phyloP scores from a whole-genome alignment of 371 early-diverging fungal species.

The Apophysomyces sp. region DNA sequence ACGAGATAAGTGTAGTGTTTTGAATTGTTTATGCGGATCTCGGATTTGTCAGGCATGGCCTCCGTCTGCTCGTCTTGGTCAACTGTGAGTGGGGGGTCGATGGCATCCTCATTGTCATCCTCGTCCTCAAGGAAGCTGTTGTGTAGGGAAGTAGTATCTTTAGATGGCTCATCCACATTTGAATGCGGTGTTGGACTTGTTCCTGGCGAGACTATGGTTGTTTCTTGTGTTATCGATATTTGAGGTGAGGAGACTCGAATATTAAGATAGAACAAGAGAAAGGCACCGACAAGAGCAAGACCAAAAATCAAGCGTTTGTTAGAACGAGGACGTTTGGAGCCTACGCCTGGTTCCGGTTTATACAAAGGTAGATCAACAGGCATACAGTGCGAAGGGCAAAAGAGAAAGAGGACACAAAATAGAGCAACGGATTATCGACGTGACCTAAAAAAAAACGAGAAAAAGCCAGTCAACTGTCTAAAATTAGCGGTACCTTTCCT shows the following conservation, averaged over 20 bases:
- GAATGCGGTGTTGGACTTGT: background rate
- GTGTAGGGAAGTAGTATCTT: background rate
- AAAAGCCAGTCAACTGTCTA: background rate
- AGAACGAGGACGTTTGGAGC: slow-evolving; percentile 10
- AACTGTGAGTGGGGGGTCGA: background rate
- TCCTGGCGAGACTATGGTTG: background rate
- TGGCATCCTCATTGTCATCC: background rate
- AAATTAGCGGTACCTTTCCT: too few species aligned
- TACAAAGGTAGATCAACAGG: slow-evolving; percentile 21
- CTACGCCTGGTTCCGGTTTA: slow-evolving; percentile 14
- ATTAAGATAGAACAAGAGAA: slow-evolving; percentile 11
- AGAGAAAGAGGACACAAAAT: background rate
- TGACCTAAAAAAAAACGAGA: background rate
- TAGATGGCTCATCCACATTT: background rate
- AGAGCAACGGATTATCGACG: background rate
- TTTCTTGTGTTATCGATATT: background rate
- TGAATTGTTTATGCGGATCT: slow-evolving; percentile 2
- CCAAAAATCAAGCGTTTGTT: slow-evolving; percentile 14
- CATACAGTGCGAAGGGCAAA: slow-evolving; percentile 7
- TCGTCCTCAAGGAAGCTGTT: background rate
- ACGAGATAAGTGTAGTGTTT: slow-evolving; percentile 48
- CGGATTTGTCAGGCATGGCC: background rate
- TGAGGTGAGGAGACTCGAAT: slow-evolving; percentile 5
- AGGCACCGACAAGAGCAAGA: slow-evolving; percentile 8
- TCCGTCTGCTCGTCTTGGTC: background rate